Base-by-base conservation (phyloP, 2,329 filamentous ascomycete genomes). In the Gnomoniopsis smithogilvyi region DNA sequence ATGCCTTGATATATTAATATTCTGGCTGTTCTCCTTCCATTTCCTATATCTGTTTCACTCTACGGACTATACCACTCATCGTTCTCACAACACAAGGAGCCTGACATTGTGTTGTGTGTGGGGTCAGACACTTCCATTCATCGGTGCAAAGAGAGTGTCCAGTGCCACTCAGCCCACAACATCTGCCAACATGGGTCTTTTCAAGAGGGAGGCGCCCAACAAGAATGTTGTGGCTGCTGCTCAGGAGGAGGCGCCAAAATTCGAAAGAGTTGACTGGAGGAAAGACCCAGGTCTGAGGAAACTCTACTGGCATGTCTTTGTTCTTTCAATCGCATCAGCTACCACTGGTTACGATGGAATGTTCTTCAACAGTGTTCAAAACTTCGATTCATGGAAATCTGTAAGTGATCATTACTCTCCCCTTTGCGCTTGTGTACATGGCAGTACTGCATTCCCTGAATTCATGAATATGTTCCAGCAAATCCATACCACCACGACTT, bases 321-420 rank as follows among this genome's bases (percentile, higher is more conserved):
- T 82, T 55, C 77, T 82, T 56, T 81, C 78, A 64, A 70, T 83
- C 64, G 80, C 78, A 51, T 84, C 81, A 30, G 81, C 82, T 15
- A 83, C 81, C 38, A 84, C 81, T 41, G 78, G 80, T 66, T 82
- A 82, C 69, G 79, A 83, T 77, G 78, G 76, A 58, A 76, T 76
- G 67, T 76, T 78, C 66, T 76, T 78, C 69, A 77, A 77, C 68
- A 68, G 68, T 8, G 73, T 77, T 6, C 76, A 78, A 65, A 74
- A 75, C 65, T 76, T 78, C 64, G 63, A 74, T 1, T 68, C 69
- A 26, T 81, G 78, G 78, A 71, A 77, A 65, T 66, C 67, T 22
- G 58, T 60, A 43, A 49, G 58, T 53, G 19, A 15, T 15, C 6
- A 11, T 15, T 4, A 38, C n/a, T 26, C 24, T 38, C n/a, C 19